Conservation (phyloP, 768 basidiomycete genomes). For the Kwoniella heveanensis region DNA sequence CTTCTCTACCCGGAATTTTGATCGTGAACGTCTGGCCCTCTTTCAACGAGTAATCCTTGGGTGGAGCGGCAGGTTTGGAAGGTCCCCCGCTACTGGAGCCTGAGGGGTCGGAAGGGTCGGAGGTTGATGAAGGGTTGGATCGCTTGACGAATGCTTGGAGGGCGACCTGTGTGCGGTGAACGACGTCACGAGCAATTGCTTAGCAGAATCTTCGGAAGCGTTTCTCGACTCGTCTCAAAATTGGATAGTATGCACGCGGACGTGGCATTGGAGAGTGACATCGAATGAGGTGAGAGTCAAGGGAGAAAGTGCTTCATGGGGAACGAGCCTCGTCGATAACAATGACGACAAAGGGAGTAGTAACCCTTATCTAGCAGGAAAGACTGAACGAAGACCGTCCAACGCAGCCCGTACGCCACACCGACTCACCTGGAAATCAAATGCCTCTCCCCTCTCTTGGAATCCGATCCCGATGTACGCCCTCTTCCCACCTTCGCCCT, state of each 20-base stretch:
- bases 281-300: too few species aligned
- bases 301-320: too few species aligned
- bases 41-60: conserved; percentile 91
- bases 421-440: conserved; percentile 78
- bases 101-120: conserved; percentile 56
- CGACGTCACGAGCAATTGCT: too few species aligned
- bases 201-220: too few species aligned
- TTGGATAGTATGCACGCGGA: too few species aligned
- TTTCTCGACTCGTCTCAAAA: too few species aligned
- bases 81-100: conserved; percentile 63
- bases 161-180: conserved; percentile 72
- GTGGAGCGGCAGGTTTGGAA: conserved; percentile 72
- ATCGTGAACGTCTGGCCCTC: conserved; percentile 95
- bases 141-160: conserved; percentile 57
- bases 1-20: conserved; percentile 69
- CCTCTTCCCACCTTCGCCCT: conserved; percentile 75
- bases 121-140: conserved; percentile 59
- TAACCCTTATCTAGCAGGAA: too few species aligned
- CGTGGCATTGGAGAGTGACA: too few species aligned
- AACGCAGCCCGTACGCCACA: neutral
- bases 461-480: conserved; percentile 96
- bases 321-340: too few species aligned
- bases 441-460: conserved; percentile 78
- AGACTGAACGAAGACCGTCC: too few species aligned
- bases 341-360: too few species aligned